Conservation (phyloP, 2,329 filamentous ascomycete genomes). For the Fusarium sacchari region DNA sequence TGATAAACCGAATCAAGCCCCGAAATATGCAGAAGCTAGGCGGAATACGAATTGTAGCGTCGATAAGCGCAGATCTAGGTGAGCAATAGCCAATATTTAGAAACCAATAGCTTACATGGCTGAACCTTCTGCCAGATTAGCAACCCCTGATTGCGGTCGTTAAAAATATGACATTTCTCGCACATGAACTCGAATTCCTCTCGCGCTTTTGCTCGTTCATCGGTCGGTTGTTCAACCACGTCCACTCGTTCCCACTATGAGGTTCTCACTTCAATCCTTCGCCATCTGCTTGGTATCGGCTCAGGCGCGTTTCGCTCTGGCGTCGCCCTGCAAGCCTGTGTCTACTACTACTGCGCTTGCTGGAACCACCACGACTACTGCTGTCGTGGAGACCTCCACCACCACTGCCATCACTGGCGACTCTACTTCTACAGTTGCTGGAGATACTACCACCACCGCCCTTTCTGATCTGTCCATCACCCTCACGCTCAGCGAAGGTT, state of each 20-base stretch:
- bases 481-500: background rate
- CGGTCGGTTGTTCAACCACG: background rate
- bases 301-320: background rate
- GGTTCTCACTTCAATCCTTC: background rate
- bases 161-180: background rate
- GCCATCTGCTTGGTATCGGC: background rate
- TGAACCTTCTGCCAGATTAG: background rate
- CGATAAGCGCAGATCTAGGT: background rate
- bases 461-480: background rate
- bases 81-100: rapidly evolving
- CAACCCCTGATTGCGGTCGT: background rate
- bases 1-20: background rate
- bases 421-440: background rate
- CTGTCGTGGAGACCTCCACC: background rate
- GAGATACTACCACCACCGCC: background rate
- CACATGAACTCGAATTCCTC: rapidly evolving
- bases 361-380: background rate
- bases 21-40: background rate
- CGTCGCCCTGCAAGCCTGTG: background rate
- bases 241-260: background rate
- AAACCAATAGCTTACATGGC: rapidly evolving
- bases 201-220: background rate
- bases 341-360: background rate
- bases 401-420: background rate
- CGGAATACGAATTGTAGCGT: background rate